Percentiles rank a stretch among this genome's conserved stretches.
Conservation (phyloP, 257 asterid species). For the Nicotiana obtusifolia region DNA sequence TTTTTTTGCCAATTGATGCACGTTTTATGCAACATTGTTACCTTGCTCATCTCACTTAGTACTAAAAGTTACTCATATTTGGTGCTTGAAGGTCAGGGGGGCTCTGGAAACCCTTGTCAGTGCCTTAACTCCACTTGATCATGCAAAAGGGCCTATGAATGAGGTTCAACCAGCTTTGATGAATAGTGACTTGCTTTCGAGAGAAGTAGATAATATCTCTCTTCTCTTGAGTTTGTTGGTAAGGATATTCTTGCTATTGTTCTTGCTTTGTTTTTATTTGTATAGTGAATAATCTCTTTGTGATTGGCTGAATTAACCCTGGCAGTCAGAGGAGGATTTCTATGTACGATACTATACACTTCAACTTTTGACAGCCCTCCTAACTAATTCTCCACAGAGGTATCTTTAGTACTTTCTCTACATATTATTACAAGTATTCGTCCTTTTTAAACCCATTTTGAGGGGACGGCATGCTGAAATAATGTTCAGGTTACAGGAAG, state of each 20-base stretch:
- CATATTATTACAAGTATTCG: background rate
- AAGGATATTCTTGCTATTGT: constrained; percentile 22
- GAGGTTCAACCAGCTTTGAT: constrained; percentile 84
- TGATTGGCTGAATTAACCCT: constrained; percentile 28
- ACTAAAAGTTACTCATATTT: constrained; percentile 16
- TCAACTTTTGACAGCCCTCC: constrained; percentile 82
- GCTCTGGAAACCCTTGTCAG: constrained; percentile 76
- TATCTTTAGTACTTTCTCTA: constrained; percentile 18
- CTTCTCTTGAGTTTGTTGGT: constrained; percentile 91
- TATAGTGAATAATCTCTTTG: background rate
- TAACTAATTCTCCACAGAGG: constrained; percentile 86
- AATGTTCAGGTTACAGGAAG: constrained; percentile 82
- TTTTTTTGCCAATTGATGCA: background rate
- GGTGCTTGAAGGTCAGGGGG: constrained; percentile 70
- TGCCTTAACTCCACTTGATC: constrained; percentile 72
- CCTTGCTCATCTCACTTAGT: constrained; percentile 5
- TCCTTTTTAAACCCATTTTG: background rate
- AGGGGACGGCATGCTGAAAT: constrained; percentile 15
- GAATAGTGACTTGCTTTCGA: constrained; percentile 83
- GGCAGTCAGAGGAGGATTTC: constrained; percentile 95
- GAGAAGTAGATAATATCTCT: constrained; percentile 82
- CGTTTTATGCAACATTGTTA: constrained; percentile 4
- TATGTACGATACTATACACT: constrained; percentile 84
- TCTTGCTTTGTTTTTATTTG: constrained; percentile 5
- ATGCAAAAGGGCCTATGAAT: constrained; percentile 46